Conservation (phyloP, 2,329 filamentous ascomycete genomes). For the Myotisia sp. region DNA sequence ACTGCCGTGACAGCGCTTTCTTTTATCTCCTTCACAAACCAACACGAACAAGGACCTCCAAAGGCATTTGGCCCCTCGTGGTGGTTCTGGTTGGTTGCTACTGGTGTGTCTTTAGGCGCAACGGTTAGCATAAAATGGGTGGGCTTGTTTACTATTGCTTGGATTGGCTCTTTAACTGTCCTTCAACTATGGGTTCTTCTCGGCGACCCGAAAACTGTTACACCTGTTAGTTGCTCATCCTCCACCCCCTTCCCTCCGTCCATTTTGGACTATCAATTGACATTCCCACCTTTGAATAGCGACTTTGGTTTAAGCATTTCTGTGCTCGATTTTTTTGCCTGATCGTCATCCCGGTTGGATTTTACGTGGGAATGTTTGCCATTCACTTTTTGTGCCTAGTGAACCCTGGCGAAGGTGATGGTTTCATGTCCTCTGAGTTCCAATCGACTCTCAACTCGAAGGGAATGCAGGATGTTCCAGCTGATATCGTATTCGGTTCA, state of each 20-base stretch:
- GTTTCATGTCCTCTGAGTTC: conserved; percentile 99
- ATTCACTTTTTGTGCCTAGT: conserved; percentile 89
- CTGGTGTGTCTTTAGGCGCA: conserved; percentile 73
- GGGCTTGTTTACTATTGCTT: conserved; percentile 93
- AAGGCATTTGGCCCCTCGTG: conserved; percentile 79
- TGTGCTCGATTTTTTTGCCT: conserved; percentile 82
- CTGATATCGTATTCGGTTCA: conserved; percentile 80
- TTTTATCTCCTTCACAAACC: conserved; percentile 89
- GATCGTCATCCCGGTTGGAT: conserved; percentile 71
- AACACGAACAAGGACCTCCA: conserved; percentile 80
- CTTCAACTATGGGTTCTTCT: conserved; percentile 91
- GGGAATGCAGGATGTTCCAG: conserved; percentile 86
- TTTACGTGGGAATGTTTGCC: conserved; percentile 94
- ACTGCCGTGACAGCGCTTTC: conserved; percentile 82
- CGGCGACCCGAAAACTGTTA: conserved; percentile 74
- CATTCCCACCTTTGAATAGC: conserved; percentile 27
- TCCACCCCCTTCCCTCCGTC: conserved; percentile 83
- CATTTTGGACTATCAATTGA: conserved; percentile 65
- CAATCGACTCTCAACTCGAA: conserved; percentile 95
- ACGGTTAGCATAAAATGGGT: conserved; percentile 98
- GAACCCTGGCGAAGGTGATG: conserved; percentile 93
- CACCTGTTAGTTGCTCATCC: conserved; percentile 48
- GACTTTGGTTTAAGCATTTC: conserved; percentile 85
- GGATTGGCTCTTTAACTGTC: conserved; percentile 82
- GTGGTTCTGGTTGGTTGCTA: conserved; percentile 95